Base-by-base conservation (phyloP, 768 basidiomycete species). In the Suillus variegatus region DNA sequence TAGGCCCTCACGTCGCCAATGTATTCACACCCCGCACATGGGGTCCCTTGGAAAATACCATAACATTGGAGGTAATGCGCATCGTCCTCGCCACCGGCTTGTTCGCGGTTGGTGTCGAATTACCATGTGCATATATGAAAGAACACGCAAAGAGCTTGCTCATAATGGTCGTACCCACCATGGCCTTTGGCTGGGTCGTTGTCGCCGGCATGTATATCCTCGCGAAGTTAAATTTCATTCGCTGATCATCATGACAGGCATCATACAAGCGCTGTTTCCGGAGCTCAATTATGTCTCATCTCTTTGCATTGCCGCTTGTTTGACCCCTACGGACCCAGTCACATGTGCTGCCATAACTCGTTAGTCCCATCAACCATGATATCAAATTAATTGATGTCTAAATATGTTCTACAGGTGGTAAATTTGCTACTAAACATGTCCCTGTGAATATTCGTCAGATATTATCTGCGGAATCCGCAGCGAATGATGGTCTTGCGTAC, bases 401-500 rank as follows among this genome's bases (percentile, higher is more conserved):
- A 54, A 44, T 47, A 0, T 12, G 20, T 63, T 7, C n/a, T 44
- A 4, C 64, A 91, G 91, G 89, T 12, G 92, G 92, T 0, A 87
- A 82, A 65, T 94, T 84, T 68, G 92, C 92, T 0, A 76, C 80
- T 16, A 85, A 82, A 64, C 85, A 93, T 70, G 92, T 94, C 5
- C 91, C 91, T 5, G 67, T 78, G 6, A 89, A 93, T 61, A 82
- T 99, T 28, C 87, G 96, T 36, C 90, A 87, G 28, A 83, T 97
- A 51, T 81, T 97, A 8, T 86, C 92, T 0, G 94, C 93, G 0
- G 97, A 99, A 77, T 93, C 92, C 6, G 97, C 96, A 0, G 90
- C 93, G 8, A 99, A 99, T 76, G 97, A 99, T 70, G 97, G 97
- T 2, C 84, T 98, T 16, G 95, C 96, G 2, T 97, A 96, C 75